Evolutionary conservation across 208 protist species (phyloP).

Genomic region (Naegleria fowleri): DNA sequence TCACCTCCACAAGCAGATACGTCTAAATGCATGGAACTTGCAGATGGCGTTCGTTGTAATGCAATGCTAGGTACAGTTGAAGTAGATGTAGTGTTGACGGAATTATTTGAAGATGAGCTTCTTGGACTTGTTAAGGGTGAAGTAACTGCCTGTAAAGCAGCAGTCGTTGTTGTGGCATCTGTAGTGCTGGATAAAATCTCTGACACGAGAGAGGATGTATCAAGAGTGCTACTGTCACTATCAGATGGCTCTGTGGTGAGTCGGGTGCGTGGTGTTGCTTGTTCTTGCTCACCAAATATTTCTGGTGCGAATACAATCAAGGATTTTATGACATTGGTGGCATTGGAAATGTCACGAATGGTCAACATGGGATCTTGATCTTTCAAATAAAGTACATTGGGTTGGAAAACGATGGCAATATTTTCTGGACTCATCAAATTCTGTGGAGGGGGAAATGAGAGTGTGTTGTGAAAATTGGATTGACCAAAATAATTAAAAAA

Average conservation of each 20-base stretch:
- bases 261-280: too few relatives aligned
- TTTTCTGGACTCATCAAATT: conserved; percentile 12
- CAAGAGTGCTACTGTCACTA: background rate
- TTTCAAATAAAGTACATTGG: conserved; percentile 6
- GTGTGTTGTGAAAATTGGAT: background rate
- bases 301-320: background rate
- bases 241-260: background rate
- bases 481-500: background rate
- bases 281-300: background rate
- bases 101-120: background rate
- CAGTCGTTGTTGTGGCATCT: background rate
- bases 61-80: background rate
- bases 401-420: conserved; percentile 18
- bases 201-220: background rate
- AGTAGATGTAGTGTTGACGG: background rate
- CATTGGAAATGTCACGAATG: background rate
- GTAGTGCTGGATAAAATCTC: background rate
- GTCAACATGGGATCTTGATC: background rate
- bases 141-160: background rate
- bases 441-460: too few relatives aligned
- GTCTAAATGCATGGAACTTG: background rate
- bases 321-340: background rate
- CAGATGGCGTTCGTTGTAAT: too few relatives aligned
- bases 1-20: background rate
- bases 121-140: background rate